phyloP scores from a whole-genome alignment of 495 filamentous ascomycete species.

The Penicillium psychrofluorescens region DNA sequence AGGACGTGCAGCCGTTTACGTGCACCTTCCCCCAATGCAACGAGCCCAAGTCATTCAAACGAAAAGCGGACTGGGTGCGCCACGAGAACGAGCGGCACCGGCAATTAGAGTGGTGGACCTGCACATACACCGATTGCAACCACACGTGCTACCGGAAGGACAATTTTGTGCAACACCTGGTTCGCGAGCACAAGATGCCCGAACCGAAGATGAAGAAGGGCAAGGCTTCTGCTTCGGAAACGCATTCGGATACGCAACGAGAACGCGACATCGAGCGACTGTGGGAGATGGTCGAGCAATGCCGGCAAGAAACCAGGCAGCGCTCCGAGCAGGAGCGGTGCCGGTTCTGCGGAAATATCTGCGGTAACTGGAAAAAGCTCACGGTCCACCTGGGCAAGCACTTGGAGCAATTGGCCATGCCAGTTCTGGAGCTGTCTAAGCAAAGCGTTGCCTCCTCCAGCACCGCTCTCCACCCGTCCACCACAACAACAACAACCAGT shows the following conservation, averaged over 20 bases:
- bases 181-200: slow-evolving; percentile 83
- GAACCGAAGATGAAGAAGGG: slow-evolving; percentile 59
- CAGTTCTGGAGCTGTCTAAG: slow-evolving; percentile 66
- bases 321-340: slow-evolving; percentile 75
- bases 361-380: slow-evolving; percentile 86
- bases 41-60: slow-evolving; percentile 91
- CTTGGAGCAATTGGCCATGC: slow-evolving; percentile 90
- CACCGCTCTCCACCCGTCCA: slow-evolving; percentile 1
- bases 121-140: slow-evolving; percentile 69
- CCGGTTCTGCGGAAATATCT: slow-evolving; percentile 80
- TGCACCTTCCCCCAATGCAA: slow-evolving; percentile 82
- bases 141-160: slow-evolving; percentile 88
- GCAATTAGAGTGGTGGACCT: slow-evolving; percentile 90
- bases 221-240: slow-evolving; percentile 21
- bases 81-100: slow-evolving; percentile 93
- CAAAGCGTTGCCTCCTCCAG: slow-evolving; percentile 20
- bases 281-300: slow-evolving; percentile 72
- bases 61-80: slow-evolving; percentile 95
- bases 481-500: neutral
- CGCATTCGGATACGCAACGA: slow-evolving; percentile 40
- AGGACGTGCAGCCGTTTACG: slow-evolving; percentile 92
- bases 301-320: slow-evolving; percentile 60
- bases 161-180: slow-evolving; percentile 92
- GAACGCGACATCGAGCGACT: slow-evolving; percentile 51
- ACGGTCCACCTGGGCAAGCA: slow-evolving; percentile 93